Base-by-base conservation (phyloP, 305 asterid species). In the Fraxinus baroniana region DNA sequence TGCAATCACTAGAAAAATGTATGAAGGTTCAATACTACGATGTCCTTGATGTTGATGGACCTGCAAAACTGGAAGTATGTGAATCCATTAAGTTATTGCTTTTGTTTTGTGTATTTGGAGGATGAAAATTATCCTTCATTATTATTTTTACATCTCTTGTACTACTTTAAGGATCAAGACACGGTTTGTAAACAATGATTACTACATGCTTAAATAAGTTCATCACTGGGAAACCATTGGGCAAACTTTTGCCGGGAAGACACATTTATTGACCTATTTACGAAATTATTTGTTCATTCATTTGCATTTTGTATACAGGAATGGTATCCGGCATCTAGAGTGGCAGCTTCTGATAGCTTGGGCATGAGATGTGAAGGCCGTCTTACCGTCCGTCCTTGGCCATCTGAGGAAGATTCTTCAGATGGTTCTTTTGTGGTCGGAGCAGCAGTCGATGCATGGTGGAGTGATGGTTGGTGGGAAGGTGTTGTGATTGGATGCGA, bases 381-480 rank as follows among this genome's bases (percentile, higher is more conserved):
- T 41, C 85, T 74, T 13, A 88, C 87, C 7, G 72, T 88, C 28
- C 84, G 92, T 74, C 94, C 94, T 49, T 74, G 80, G 83, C 89
- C 87, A 46, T 24, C 30, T 28, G 78, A 55, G 36, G 74, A 24
- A n/a, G 76, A 76, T 60, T 44, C 81, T 18, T 71, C 81, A 6
- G 80, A 70, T 7, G 1, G 1, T 46, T 70, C 74, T 49, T 83
- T 86, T 57, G 81, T 78, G 73, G 64, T 81, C 26, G 91, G 93
- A 70, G 85, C 74, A 52, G 87, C 90, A 64, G 86, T 87, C 36
- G 93, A 90, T 83, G 91, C 87, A 33, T 90, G 91, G 91, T 83
- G 83, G 84, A 20, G 57, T 28, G 87, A 86, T 35, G 88, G 93
- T 39, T 90, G 93, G 93, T 90, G 91, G 88, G 93, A 90, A 88